Conservation (phyloP, 2,329 filamentous ascomycete species). For the Nothophoma quercina region DNA sequence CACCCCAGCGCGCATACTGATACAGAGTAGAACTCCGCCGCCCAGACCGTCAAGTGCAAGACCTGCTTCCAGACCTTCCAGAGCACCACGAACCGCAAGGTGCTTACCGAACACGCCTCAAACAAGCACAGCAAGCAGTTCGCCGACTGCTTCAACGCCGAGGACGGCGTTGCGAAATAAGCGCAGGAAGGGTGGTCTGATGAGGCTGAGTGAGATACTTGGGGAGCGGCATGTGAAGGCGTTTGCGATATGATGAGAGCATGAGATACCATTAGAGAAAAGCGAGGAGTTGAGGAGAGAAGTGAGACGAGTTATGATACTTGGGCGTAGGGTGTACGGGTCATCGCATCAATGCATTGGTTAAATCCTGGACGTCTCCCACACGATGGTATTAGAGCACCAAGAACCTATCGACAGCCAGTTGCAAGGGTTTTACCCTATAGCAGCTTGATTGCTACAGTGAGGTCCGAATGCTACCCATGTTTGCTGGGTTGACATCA, state of each 20-base stretch:
- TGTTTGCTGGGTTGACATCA: no score
- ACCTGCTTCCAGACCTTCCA: conserved; percentile 81
- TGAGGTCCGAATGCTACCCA: no score
- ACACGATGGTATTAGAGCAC: no score
- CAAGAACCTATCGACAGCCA: no score
- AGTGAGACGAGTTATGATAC: conserved; percentile 8
- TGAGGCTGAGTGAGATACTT: conserved; percentile 1
- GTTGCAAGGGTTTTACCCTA: no score
- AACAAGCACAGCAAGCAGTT: conserved; percentile 81
- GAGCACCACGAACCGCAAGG: conserved; percentile 76
- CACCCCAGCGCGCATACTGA: background rate
- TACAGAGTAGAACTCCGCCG: conserved; percentile 70
- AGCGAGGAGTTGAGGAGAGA: conserved; percentile 11
- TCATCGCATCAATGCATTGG: conserved; percentile 8
- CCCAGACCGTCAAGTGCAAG: conserved; percentile 78
- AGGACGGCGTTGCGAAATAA: conserved; percentile 43
- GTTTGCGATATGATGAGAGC: conserved; percentile 25
- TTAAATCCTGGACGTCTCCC: no score
- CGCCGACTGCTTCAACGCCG: conserved; percentile 69
- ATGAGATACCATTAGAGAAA: conserved; percentile 32
- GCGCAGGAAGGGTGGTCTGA: background rate
- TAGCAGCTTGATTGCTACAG: no score
- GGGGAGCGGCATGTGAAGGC: conserved; percentile 12
- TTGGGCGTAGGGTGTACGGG: conserved; percentile 12
- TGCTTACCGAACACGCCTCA: conserved; percentile 73